Evolutionary conservation across 2,329 filamentous ascomycete species (phyloP).

Genomic region (Microsporum ferrugineum): DNA sequence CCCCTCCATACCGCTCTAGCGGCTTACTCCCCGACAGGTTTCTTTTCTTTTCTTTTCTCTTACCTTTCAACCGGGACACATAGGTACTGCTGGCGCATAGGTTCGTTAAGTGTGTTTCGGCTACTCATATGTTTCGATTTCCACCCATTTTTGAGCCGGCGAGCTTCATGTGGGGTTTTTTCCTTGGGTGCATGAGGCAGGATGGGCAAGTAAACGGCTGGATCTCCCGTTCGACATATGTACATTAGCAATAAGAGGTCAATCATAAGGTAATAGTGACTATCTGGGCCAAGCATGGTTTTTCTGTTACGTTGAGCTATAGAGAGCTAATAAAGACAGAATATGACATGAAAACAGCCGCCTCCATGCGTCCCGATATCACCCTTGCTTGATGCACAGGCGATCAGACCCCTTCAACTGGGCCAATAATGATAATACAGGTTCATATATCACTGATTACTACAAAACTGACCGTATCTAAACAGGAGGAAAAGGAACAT

Average conservation of each 20-base stretch:
- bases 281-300: background rate
- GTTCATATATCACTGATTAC: background rate
- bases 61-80: background rate
- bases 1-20: background rate
- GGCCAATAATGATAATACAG: background rate
- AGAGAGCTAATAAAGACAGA: background rate
- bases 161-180: background rate
- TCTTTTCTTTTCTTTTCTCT: background rate
- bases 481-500: background rate
- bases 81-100: background rate
- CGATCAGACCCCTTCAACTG: background rate
- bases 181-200: slow-evolving; percentile 4
- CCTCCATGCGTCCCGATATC: background rate
- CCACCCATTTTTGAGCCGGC: background rate
- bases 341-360: background rate
- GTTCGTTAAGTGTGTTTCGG: background rate
- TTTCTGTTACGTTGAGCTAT: background rate
- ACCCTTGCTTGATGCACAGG: background rate
- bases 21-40: background rate
- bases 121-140: background rate
- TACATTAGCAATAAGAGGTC: slow-evolving; percentile 4
- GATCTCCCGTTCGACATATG: slow-evolving; percentile 1
- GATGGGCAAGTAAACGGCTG: slow-evolving; percentile 3
- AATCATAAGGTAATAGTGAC: background rate
- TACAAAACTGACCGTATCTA: background rate